phyloP scores from a whole-genome alignment of 1,284 basidiomycete species.

The Mycosarcoma mackinlayi region DNA sequence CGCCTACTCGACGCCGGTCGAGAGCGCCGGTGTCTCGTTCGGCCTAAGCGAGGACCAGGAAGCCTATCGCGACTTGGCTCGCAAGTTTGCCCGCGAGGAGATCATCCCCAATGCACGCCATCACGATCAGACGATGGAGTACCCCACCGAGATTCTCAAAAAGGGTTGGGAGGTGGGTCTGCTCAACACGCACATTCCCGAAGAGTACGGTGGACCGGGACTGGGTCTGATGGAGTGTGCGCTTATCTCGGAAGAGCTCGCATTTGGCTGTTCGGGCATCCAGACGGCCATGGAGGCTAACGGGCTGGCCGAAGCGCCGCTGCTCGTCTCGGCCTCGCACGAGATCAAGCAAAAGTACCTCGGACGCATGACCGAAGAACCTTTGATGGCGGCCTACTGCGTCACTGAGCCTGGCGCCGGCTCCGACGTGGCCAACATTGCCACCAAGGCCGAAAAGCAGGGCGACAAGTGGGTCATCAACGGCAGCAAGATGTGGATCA shows the following conservation, averaged over 20 bases:
- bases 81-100: conserved; percentile 71
- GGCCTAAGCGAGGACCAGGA: conserved; percentile 69
- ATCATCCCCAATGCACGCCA: conserved; percentile 72
- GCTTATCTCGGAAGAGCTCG: conserved; percentile 71
- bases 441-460: conserved; percentile 70
- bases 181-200: conserved; percentile 66
- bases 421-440: conserved; percentile 71
- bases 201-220: conserved; percentile 72
- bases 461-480: conserved; percentile 71
- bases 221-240: conserved; percentile 71
- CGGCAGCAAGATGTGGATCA: conserved; percentile 73
- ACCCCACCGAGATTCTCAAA: conserved; percentile 73
- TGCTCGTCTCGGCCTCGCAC: conserved; percentile 72
- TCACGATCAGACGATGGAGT: conserved; percentile 68
- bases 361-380: conserved; percentile 73
- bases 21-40: conserved; percentile 55
- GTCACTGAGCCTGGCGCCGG: conserved; percentile 73
- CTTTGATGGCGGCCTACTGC: conserved; percentile 73
- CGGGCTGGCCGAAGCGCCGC: conserved; percentile 72
- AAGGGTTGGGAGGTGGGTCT: conserved; percentile 68
- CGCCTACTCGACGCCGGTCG: conserved; percentile 36
- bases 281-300: conserved; percentile 72
- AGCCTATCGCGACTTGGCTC: conserved; percentile 70
- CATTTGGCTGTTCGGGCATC: conserved; percentile 73
- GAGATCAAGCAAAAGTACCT: conserved; percentile 72